These are phyloP conservation scores for Plasmodium cynomolgi DNA, from an alignment of 169 alveolate genomes.

Conservation along the genomic window DNA sequence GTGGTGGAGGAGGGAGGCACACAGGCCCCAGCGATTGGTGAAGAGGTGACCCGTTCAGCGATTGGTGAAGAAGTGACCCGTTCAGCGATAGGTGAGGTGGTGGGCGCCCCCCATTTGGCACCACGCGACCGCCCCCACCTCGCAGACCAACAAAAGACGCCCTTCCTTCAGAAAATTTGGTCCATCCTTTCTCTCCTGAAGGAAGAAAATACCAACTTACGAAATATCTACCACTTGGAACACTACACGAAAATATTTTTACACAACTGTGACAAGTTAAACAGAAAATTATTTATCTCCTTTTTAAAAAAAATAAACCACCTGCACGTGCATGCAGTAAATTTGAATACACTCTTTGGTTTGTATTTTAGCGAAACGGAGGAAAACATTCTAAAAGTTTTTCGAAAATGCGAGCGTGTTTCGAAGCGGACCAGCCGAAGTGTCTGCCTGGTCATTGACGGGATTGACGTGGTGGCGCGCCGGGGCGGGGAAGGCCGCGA, in stretches of 20 bases:
- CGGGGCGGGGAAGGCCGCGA: neutral
- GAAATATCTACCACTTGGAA: constrained; percentile 45
- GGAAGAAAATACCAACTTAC: constrained; percentile 16
- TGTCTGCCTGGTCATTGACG: constrained; percentile 45
- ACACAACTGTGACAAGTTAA: constrained; percentile 60
- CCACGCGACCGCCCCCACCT: neutral
- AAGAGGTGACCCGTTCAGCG: neutral
- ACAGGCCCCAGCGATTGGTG: neutral
- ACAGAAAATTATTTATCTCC: constrained; percentile 11
- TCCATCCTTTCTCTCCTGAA: constrained; percentile 18
- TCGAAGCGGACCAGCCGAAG: neutral
- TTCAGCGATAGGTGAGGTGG: neutral
- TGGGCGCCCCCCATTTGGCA: neutral
- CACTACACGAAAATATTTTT: constrained; percentile 41
- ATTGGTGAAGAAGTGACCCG: neutral
- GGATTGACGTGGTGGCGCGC: constrained; percentile 58
- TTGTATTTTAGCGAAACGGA: constrained; percentile 66
- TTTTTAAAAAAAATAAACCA: constrained; percentile 1
- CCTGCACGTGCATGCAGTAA: constrained; percentile 23
- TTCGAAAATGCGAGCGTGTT: constrained; percentile 19
- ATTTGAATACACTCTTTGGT: constrained; percentile 66
- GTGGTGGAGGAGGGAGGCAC: constrained; percentile 1
- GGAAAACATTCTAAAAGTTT: constrained; percentile 36
- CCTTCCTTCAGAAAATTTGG: constrained; percentile 14
- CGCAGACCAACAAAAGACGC: neutral